Conservation (phyloP, 805 yeast genomes). For the Candida michaelii region DNA sequence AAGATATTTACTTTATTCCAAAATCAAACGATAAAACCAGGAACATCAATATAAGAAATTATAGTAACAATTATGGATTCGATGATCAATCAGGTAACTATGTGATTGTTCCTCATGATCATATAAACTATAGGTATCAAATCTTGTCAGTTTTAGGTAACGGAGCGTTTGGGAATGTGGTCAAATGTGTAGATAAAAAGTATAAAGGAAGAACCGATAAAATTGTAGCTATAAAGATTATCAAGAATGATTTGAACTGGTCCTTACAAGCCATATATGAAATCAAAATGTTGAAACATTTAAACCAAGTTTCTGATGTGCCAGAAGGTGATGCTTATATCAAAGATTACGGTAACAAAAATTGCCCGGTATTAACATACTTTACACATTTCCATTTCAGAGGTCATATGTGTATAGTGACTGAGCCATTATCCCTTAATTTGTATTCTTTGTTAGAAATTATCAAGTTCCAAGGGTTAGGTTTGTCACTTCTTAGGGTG, state of each 20-base stretch:
- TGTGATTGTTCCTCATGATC: slow-evolving; percentile 57
- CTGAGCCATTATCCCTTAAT: slow-evolving; percentile 69
- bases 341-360: slow-evolving; percentile 17
- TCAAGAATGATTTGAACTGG: slow-evolving; percentile 72
- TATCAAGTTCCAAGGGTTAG: slow-evolving; percentile 50
- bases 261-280: slow-evolving; percentile 77
- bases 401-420: slow-evolving; percentile 78
- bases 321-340: slow-evolving; percentile 9
- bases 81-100: slow-evolving; percentile 72
- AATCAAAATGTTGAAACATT: slow-evolving; percentile 59
- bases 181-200: slow-evolving; percentile 68
- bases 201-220: slow-evolving; percentile 22
- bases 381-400: slow-evolving; percentile 74
- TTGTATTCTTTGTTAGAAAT: slow-evolving; percentile 59
- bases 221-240: slow-evolving; percentile 71
- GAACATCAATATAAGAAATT: slow-evolving; percentile 37
- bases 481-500: slow-evolving; percentile 36
- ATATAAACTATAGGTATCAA: slow-evolving; percentile 72
- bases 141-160: slow-evolving; percentile 60
- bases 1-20: slow-evolving; percentile 54
- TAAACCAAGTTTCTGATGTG: slow-evolving; percentile 26
- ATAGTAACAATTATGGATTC: slow-evolving; percentile 59
- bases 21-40: slow-evolving; percentile 17
- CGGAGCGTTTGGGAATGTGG: slow-evolving; percentile 83
- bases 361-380: slow-evolving; percentile 47